Conservation (phyloP, 345 rosid genomes). For the Moricandia arvensis region DNA sequence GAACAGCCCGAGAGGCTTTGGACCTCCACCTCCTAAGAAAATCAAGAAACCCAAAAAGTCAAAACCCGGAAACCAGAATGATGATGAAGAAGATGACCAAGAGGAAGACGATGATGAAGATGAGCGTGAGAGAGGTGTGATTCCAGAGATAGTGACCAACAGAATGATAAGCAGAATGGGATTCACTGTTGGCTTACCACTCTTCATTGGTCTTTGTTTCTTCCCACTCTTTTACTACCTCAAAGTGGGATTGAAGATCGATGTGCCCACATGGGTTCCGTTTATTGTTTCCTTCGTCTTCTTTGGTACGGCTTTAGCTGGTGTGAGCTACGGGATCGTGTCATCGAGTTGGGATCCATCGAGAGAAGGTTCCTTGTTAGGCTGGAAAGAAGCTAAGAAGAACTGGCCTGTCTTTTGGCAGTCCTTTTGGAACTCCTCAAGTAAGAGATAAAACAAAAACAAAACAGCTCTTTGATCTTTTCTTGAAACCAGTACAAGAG, state of each 20-base stretch:
- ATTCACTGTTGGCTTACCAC: constrained; percentile 70
- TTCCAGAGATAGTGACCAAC: constrained; percentile 91
- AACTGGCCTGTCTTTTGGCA: constrained; percentile 98
- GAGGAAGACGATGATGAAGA: constrained; percentile 43
- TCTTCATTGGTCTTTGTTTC: constrained; percentile 70
- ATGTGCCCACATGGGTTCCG: constrained; percentile 88
- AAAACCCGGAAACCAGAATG: constrained; percentile 34
- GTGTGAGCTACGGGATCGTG: constrained; percentile 89
- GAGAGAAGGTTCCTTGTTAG: constrained; percentile 87
- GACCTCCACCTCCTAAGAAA: constrained; percentile 59
- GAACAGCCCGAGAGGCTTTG: constrained; percentile 81
- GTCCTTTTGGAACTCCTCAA: constrained; percentile 69
- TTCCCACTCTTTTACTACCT: constrained; percentile 86
- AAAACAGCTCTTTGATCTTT: background rate
- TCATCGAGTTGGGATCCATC: constrained; percentile 96
- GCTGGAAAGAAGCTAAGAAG: constrained; percentile 93
- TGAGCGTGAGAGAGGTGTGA: constrained; percentile 51
- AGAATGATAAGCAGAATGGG: constrained; percentile 90
- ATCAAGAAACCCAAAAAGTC: constrained; percentile 48
- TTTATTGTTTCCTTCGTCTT: constrained; percentile 76
- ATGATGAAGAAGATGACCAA: constrained; percentile 25
- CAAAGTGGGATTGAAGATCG: constrained; percentile 72
- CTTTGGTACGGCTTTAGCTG: constrained; percentile 79
- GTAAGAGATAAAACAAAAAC: constrained; percentile 41
- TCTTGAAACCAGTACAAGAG: background rate